Percentiles rank a stretch among this genome's conserved stretches.
phyloP scores from a whole-genome alignment of 148 eudicot genomes.

The Suaeda aralocaspica region DNA sequence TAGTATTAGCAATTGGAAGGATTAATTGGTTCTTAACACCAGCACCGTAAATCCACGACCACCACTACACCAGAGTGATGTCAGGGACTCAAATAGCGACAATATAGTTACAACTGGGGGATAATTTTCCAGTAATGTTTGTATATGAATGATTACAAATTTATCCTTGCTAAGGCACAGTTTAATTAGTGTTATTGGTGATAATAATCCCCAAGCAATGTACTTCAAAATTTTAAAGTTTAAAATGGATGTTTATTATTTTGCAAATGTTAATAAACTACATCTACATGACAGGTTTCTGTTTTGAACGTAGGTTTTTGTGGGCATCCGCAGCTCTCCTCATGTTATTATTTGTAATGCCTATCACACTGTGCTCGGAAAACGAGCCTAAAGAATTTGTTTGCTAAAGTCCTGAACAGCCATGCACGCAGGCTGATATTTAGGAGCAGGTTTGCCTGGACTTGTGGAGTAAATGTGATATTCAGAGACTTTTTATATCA shows the following conservation, averaged over 20 bases:
- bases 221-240: too few relatives aligned
- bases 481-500: not conserved
- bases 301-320: not conserved
- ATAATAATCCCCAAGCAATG: not conserved
- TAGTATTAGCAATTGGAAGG: not conserved
- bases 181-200: not conserved
- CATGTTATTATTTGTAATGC: not conserved
- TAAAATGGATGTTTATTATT: not conserved
- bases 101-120: not conserved
- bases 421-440: not conserved
- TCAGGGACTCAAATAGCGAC: not conserved
- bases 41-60: not conserved
- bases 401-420: not conserved
- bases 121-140: not conserved
- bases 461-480: too few relatives aligned
- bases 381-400: not conserved
- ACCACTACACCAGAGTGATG: conserved; percentile 1
- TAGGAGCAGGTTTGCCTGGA: not conserved
- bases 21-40: not conserved
- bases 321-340: not conserved
- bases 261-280: not conserved
- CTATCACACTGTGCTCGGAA: not conserved
- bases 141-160: not conserved
- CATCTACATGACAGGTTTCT: not conserved
- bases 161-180: not conserved